phyloP scores from a whole-genome alignment of 257 asterid species.

The Plectranthus barbatus region DNA sequence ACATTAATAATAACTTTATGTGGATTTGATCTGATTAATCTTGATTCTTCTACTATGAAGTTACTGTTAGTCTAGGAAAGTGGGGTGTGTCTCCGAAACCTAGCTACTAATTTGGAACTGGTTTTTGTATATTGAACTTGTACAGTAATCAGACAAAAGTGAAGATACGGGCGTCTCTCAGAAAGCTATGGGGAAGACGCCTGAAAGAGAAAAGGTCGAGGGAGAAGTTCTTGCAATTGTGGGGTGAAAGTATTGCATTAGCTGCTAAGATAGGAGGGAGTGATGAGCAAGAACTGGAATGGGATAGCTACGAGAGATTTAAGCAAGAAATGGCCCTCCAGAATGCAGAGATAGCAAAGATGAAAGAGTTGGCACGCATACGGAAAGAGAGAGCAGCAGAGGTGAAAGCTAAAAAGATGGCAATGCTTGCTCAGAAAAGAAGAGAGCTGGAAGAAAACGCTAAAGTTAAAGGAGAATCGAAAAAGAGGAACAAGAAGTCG shows the following conservation, averaged over 20 bases:
- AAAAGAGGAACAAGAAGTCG: slow-evolving; percentile 36
- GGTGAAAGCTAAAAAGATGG: slow-evolving; percentile 42
- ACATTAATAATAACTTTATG: too few relatives aligned
- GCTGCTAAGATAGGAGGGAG: slow-evolving; percentile 71
- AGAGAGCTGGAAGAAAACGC: slow-evolving; percentile 45
- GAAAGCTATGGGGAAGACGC: slow-evolving; percentile 60
- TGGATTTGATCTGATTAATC: too few relatives aligned
- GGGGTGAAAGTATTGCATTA: slow-evolving; percentile 68
- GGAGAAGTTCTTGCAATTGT: slow-evolving; percentile 48
- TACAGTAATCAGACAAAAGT: slow-evolving; percentile 62
- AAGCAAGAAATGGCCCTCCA: slow-evolving; percentile 40
- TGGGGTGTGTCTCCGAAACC: neutral
- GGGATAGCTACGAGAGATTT: slow-evolving; percentile 73
- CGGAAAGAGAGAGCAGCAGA: slow-evolving; percentile 48
- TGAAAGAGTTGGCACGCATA: slow-evolving; percentile 33
- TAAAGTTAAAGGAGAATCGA: slow-evolving; percentile 26
- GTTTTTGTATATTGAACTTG: neutral
- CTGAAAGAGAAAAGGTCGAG: slow-evolving; percentile 62
- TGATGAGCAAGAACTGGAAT: slow-evolving; percentile 67
- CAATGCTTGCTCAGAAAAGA: slow-evolving; percentile 41
- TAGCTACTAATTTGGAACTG: neutral
- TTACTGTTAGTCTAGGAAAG: neutral
- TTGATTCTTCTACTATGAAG: neutral
- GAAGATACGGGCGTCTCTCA: slow-evolving; percentile 52
- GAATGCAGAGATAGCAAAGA: slow-evolving; percentile 48